Conservation (phyloP, 306 rosid species). For the Purshia tridentata region DNA sequence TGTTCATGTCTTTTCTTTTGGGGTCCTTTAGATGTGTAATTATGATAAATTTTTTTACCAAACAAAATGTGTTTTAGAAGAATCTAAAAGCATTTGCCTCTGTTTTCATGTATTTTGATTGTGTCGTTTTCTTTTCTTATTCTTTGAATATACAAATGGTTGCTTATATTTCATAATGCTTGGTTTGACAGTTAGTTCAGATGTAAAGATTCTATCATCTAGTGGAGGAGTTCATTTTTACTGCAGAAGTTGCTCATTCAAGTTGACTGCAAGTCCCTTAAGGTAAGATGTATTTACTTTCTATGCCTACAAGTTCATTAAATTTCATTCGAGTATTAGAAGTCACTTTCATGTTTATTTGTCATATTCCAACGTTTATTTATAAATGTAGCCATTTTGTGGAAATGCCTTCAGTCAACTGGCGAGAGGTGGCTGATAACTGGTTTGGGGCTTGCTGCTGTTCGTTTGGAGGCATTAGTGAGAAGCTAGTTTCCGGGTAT, state of each 20-base stretch:
- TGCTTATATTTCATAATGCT: not conserved
- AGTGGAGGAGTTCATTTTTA: constrained; percentile 60
- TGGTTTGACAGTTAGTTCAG: constrained; percentile 40
- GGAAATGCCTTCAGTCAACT: constrained; percentile 91
- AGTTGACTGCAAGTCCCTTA: constrained; percentile 60
- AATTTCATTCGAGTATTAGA: not conserved
- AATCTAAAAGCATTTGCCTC: not conserved
- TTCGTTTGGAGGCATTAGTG: constrained; percentile 88
- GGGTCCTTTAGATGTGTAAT: too few relatives aligned
- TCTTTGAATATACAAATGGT: not conserved
- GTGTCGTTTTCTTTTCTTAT: not conserved
- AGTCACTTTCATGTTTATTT: constrained; percentile 4
- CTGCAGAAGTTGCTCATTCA: constrained; percentile 63
- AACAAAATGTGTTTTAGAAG: too few relatives aligned
- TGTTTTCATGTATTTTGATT: not conserved
- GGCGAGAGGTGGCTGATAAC: constrained; percentile 97
- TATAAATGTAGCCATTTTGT: constrained; percentile 56
- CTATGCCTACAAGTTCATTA: not conserved
- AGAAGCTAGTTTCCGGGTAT: constrained; percentile 74
- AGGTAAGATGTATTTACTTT: constrained; percentile 37
- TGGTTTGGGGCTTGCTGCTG: constrained; percentile 96
- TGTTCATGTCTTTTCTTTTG: not conserved
- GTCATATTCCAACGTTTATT: constrained; percentile 2
- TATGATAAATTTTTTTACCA: too few relatives aligned
- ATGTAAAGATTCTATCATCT: constrained; percentile 46